Evolutionary conservation across 2,329 filamentous ascomycete species (phyloP).

Genomic region (Aspergillus floridensis): DNA sequence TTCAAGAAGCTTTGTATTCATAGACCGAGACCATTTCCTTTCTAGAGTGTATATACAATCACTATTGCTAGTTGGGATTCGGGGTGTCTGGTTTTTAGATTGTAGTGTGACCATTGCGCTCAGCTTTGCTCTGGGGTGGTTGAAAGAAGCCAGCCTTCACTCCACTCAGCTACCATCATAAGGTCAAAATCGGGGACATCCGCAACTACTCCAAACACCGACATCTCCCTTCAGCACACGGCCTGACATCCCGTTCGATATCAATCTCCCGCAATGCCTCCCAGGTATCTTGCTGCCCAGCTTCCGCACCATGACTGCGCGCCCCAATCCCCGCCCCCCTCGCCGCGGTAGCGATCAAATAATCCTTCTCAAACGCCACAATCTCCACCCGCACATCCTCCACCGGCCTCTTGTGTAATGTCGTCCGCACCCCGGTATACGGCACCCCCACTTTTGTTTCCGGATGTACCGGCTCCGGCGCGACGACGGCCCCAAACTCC

Average conservation of each 20-base stretch:
- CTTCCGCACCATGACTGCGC: not conserved
- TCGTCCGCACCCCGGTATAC: conserved; percentile 48
- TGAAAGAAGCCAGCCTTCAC: too few relatives aligned
- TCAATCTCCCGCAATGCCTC: conserved; percentile 44
- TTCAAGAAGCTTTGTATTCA: not conserved
- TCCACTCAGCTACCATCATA: too few relatives aligned
- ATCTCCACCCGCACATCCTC: conserved; percentile 57
- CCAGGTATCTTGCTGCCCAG: conserved; percentile 30
- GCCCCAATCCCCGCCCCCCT: conserved; percentile 36
- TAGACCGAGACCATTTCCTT: not conserved
- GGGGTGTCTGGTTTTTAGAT: not conserved
- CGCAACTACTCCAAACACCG: conserved; percentile 24
- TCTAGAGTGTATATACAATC: conserved; percentile 7
- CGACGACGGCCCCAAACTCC: conserved; percentile 59
- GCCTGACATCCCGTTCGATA: conserved; percentile 46
- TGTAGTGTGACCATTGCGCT: not conserved
- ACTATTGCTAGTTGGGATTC: not conserved
- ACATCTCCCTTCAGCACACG: conserved; percentile 43
- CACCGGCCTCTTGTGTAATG: conserved; percentile 47
- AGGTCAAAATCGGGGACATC: too few relatives aligned
- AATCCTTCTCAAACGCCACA: conserved; percentile 57
- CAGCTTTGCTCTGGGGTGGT: too few relatives aligned
- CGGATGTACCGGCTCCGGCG: conserved; percentile 35
- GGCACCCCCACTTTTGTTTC: conserved; percentile 34
- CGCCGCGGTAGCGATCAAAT: conserved; percentile 58